phyloP scores from a whole-genome alignment of 148 eudicot genomes.

The Arbutus unedo region DNA sequence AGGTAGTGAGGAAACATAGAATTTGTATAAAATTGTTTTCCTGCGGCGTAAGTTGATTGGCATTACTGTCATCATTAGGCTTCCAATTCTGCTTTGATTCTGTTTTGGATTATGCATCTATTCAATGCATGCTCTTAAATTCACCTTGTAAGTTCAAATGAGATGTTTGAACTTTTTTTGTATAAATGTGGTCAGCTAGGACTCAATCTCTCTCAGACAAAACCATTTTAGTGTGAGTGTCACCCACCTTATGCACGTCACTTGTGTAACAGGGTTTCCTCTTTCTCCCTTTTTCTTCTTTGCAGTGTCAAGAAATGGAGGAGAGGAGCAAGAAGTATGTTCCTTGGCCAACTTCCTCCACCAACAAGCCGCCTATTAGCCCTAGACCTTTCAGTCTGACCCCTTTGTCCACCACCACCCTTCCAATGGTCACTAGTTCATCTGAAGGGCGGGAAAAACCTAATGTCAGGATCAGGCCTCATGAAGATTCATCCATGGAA shows the following conservation, averaged over 20 bases:
- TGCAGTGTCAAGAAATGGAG: not conserved
- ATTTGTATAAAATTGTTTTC: not conserved
- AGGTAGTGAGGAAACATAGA: not conserved
- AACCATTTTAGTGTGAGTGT: not conserved
- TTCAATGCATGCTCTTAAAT: slow-evolving; percentile 2
- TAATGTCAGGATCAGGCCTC: not conserved
- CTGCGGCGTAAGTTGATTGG: not conserved
- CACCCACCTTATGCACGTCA: not conserved
- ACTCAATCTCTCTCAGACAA: not conserved
- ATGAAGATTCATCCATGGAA: not conserved
- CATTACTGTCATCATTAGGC: not conserved
- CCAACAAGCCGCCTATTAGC: not conserved
- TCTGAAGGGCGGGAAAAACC: slow-evolving; percentile 1
- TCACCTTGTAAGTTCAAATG: not conserved
- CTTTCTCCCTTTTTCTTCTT: not conserved
- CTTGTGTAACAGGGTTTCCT: slow-evolving; percentile 1
- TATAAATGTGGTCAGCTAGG: not conserved
- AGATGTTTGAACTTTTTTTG: not conserved
- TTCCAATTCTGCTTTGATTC: slow-evolving; percentile 2
- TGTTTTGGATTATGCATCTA: not conserved
- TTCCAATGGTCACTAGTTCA: not conserved
- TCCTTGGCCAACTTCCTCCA: not conserved
- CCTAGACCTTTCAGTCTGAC: not conserved
- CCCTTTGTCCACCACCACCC: not conserved
- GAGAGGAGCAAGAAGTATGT: not conserved